phyloP scores from a whole-genome alignment of 2,329 filamentous ascomycete genomes.

The Trichoderma guizhouense region DNA sequence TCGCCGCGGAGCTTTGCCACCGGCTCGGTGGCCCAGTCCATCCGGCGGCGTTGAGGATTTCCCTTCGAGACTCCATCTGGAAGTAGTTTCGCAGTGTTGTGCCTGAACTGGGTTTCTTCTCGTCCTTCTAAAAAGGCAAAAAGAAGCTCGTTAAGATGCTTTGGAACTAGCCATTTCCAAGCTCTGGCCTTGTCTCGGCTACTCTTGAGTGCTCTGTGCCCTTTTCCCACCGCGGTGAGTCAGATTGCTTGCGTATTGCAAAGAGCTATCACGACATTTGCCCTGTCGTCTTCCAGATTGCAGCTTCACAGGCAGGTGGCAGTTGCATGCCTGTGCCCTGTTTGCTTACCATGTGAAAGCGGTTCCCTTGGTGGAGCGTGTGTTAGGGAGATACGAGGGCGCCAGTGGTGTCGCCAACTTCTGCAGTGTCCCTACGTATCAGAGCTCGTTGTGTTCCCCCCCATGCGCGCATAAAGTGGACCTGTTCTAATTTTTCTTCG shows the following conservation, averaged over 20 bases:
- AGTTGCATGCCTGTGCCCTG: neutral
- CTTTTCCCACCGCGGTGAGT: neutral
- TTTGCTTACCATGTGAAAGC: slow-evolving; percentile 8
- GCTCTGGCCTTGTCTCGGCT: neutral
- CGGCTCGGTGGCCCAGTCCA: slow-evolving; percentile 4
- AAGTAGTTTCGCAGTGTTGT: neutral
- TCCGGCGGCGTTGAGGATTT: slow-evolving; percentile 1
- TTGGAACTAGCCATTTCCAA: neutral
- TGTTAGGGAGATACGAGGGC: slow-evolving; percentile 13
- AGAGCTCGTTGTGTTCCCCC: slow-evolving; percentile 1
- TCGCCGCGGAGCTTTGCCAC: slow-evolving; percentile 18
- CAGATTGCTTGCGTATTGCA: neutral
- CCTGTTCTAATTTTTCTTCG: slow-evolving; percentile 15
- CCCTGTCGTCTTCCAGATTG: neutral
- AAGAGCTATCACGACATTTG: neutral
- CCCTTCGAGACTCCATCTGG: neutral
- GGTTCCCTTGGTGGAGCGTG: neutral
- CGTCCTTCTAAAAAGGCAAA: neutral
- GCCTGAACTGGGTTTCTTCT: neutral
- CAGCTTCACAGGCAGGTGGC: neutral
- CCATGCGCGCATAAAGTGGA: slow-evolving; percentile 11
- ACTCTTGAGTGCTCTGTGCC: neutral
- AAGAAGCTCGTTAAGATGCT: neutral
- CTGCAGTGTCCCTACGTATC: slow-evolving; percentile 15
- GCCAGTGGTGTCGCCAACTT: slow-evolving; percentile 5